phyloP scores from a whole-genome alignment of 2,329 filamentous ascomycete species.

The Aspergillus sp. region DNA sequence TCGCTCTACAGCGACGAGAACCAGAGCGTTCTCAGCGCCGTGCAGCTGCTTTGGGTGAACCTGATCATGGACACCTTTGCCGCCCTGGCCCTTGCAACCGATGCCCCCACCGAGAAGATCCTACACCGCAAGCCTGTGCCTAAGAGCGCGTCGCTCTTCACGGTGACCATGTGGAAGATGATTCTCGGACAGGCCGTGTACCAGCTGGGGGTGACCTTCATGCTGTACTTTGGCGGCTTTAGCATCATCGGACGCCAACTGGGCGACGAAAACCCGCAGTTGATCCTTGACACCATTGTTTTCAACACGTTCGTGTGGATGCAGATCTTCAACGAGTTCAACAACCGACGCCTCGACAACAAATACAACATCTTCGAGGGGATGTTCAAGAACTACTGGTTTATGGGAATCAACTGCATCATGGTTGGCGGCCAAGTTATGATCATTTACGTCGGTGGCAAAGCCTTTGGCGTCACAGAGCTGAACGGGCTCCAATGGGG shows the following conservation, averaged over 20 bases:
- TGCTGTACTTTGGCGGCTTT: slow-evolving; percentile 73
- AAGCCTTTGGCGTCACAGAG: slow-evolving; percentile 70
- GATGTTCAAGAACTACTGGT: slow-evolving; percentile 80
- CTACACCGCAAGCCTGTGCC: slow-evolving; percentile 75
- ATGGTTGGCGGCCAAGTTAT: slow-evolving; percentile 88
- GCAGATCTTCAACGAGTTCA: slow-evolving; percentile 98
- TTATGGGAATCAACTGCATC: slow-evolving; percentile 76
- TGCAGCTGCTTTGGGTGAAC: slow-evolving; percentile 94
- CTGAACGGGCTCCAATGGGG: slow-evolving; percentile 79
- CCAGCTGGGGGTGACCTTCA: slow-evolving; percentile 74
- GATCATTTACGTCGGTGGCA: slow-evolving; percentile 83
- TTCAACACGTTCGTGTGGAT: slow-evolving; percentile 99
- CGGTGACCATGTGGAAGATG: slow-evolving; percentile 98
- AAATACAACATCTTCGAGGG: slow-evolving; percentile 94
- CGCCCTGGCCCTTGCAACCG: slow-evolving; percentile 81
- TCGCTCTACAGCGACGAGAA: slow-evolving; percentile 70
- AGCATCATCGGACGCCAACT: slow-evolving; percentile 59
- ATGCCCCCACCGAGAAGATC: slow-evolving; percentile 79
- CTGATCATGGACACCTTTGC: slow-evolving; percentile 97
- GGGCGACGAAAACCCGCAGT: slow-evolving; percentile 41
- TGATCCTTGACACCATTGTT: slow-evolving; percentile 72
- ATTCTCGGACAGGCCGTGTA: slow-evolving; percentile 90
- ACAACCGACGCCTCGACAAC: slow-evolving; percentile 93
- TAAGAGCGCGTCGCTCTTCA: slow-evolving; percentile 74
- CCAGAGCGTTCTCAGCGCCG: slow-evolving; percentile 75